phyloP scores from a whole-genome alignment of 1,284 basidiomycete genomes.

The Termitomyces sp. region DNA sequence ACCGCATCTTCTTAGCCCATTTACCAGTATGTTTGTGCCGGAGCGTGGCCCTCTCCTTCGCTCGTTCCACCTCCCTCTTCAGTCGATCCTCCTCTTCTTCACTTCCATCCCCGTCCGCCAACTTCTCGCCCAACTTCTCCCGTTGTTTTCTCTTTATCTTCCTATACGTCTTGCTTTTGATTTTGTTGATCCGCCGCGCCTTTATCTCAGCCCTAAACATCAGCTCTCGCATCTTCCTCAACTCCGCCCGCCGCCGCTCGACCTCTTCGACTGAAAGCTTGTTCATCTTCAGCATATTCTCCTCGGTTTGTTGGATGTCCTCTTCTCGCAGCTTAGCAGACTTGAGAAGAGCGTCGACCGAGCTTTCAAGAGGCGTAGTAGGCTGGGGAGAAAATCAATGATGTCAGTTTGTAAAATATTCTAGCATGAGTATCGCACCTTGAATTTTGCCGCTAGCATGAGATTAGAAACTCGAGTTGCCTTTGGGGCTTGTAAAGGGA shows the following conservation, averaged over 20 bases:
- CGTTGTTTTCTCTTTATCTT: slow-evolving; percentile 80
- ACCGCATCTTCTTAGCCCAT: slow-evolving; percentile 70
- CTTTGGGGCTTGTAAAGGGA: slow-evolving; percentile 77
- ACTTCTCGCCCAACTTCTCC: slow-evolving; percentile 49
- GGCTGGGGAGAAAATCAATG: slow-evolving; percentile 39
- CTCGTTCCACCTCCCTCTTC: slow-evolving; percentile 75
- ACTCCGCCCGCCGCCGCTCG: slow-evolving; percentile 71
- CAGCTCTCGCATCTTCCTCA: slow-evolving; percentile 86
- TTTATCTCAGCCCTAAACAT: slow-evolving; percentile 93
- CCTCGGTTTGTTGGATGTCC: slow-evolving; percentile 73
- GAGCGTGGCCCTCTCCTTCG: slow-evolving; percentile 82
- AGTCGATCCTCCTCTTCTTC: slow-evolving; percentile 57
- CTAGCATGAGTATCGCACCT: slow-evolving; percentile 36
- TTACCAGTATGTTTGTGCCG: slow-evolving; percentile 81
- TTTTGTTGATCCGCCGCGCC: slow-evolving; percentile 88
- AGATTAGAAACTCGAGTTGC: slow-evolving; percentile 64
- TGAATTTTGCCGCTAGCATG: slow-evolving; percentile 78
- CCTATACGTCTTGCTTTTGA: slow-evolving; percentile 93
- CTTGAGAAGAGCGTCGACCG: slow-evolving; percentile 72
- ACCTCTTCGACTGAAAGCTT: slow-evolving; percentile 84
- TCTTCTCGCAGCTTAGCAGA: slow-evolving; percentile 78
- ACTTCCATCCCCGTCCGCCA: slow-evolving; percentile 41
- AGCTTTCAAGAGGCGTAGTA: slow-evolving; percentile 73
- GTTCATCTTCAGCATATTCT: slow-evolving; percentile 66
- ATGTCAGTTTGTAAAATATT: neutral